Conservation (phyloP, 805 yeast genomes). For the Torulaspora maleeae region DNA sequence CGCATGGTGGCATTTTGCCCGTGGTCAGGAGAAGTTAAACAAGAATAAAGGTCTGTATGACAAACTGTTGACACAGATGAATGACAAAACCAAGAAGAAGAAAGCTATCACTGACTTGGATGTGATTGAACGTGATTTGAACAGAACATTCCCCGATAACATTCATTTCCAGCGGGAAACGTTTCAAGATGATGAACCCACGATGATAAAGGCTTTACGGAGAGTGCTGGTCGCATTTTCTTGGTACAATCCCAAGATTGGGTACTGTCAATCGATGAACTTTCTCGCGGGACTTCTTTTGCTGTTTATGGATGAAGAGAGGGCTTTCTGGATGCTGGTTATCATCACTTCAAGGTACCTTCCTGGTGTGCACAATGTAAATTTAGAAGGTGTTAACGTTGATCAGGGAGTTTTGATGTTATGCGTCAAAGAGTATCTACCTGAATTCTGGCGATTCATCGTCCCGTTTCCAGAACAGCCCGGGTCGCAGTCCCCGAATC, state of each 20-base stretch:
- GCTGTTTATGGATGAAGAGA: slow-evolving; percentile 83
- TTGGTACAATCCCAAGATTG: slow-evolving; percentile 79
- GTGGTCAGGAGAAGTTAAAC: slow-evolving; percentile 69
- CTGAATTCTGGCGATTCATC: slow-evolving; percentile 66
- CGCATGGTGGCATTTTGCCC: slow-evolving; percentile 95
- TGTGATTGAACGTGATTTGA: slow-evolving; percentile 87
- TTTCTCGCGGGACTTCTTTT: slow-evolving; percentile 84
- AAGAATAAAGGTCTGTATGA: slow-evolving; percentile 73
- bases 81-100: slow-evolving; percentile 11
- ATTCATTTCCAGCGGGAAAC: slow-evolving; percentile 57
- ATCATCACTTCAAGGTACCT: slow-evolving; percentile 78
- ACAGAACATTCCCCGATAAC: slow-evolving; percentile 94
- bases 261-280: slow-evolving; percentile 93
- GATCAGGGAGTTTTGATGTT: slow-evolving; percentile 93
- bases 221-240: slow-evolving; percentile 82
- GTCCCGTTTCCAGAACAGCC: slow-evolving; percentile 22
- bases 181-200: slow-evolving; percentile 46
- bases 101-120: slow-evolving; percentile 56
- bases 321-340: slow-evolving; percentile 92
- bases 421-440: slow-evolving; percentile 77
- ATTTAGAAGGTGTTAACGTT: slow-evolving; percentile 87
- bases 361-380: slow-evolving; percentile 88
- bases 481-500: neutral
- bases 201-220: slow-evolving; percentile 65
- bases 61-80: slow-evolving; percentile 61